Evolutionary conservation across 2,329 filamentous ascomycete genomes (phyloP), one percentile per base, ranked within the genome.

Genomic region (Colletotrichum australisinense): DNA sequence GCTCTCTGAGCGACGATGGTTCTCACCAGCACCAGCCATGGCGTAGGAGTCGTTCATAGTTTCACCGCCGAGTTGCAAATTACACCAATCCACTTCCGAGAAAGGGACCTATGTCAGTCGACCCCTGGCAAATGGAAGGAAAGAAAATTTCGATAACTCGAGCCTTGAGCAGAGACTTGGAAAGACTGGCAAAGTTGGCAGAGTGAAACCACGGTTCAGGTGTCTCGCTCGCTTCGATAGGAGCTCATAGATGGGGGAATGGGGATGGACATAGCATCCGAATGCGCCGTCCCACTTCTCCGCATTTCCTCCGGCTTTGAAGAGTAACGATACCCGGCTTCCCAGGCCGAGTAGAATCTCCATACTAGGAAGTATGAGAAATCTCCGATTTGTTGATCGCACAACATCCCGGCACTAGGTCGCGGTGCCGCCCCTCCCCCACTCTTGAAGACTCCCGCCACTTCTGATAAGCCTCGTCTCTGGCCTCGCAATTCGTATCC

Each of bases 181-280:
- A 11, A 42, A 9, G 42, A 22, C 42, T 49, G 19, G 6, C 42
- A 30, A 35, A 30, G 16, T 38, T 56, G 52, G 69, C 26, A 52
- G 8, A 38, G 49, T 22, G 14, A 53, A 32, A 49, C 42, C 42
- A 22, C 42, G 19, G 42, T 49, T 22, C 19, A 49, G 16, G 16
- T 22, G 42, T 49, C 42, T 32, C 14, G 28, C 35, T 38, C 28
- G 12, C n/a, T 30, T 28, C 24, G 14, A n/a, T 38, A 19, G 22
- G 26, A 32, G 49, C 49, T n/a, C 69, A 67, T 53, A 69, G 38
- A 72, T 72, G 69, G 69, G 69, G 69, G 64, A 72, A 72, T 68
- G 49, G 69, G 65, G 58, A 72, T 52, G 58, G 19, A 26, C 69
- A 69, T 69, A 42, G 49, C 19, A 58, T 5, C 24, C 38, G 14